phyloP scores from a whole-genome alignment of 768 basidiomycete species.

The Tubosaeta sp. region DNA sequence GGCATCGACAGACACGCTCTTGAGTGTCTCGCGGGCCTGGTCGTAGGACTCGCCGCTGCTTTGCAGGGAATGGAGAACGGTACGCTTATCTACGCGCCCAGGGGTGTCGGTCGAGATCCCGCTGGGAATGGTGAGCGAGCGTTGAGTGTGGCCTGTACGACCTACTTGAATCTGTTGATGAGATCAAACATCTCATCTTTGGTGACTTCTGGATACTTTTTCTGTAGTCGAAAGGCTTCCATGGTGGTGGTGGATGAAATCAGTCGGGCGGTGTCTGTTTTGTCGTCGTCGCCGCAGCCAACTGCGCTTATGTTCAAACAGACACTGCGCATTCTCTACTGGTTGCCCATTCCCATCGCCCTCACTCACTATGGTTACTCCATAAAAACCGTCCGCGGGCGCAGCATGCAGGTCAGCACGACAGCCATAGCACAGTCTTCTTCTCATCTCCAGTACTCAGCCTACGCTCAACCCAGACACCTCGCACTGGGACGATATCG shows the following conservation, averaged over 20 bases:
- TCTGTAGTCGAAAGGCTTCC: slow-evolving; percentile 84
- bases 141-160: slow-evolving; percentile 10
- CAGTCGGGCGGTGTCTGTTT: slow-evolving; percentile 6
- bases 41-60: slow-evolving; percentile 87
- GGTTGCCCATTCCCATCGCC: slow-evolving; percentile 52
- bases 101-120: slow-evolving; percentile 73
- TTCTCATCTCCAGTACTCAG: slow-evolving; percentile 41
- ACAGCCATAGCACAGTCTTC: neutral
- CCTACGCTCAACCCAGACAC: slow-evolving; percentile 72
- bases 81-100: slow-evolving; percentile 78
- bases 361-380: slow-evolving; percentile 49
- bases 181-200: slow-evolving; percentile 94
- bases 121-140: slow-evolving; percentile 35
- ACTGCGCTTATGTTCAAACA: neutral
- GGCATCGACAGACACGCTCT: slow-evolving; percentile 90
- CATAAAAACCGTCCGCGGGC: slow-evolving; percentile 51
- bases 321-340: slow-evolving; percentile 39
- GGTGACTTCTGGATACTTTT: slow-evolving; percentile 88
- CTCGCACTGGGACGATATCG: slow-evolving; percentile 57
- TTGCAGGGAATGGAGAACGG: slow-evolving; percentile 76
- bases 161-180: slow-evolving; percentile 94
- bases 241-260: slow-evolving; percentile 36
- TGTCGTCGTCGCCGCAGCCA: neutral
- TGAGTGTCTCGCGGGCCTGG: slow-evolving; percentile 82
- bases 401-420: slow-evolving; percentile 67